Evolutionary conservation across 1,139 yeast genomes (phyloP).

Genomic region (Geotrichum reessii): DNA sequence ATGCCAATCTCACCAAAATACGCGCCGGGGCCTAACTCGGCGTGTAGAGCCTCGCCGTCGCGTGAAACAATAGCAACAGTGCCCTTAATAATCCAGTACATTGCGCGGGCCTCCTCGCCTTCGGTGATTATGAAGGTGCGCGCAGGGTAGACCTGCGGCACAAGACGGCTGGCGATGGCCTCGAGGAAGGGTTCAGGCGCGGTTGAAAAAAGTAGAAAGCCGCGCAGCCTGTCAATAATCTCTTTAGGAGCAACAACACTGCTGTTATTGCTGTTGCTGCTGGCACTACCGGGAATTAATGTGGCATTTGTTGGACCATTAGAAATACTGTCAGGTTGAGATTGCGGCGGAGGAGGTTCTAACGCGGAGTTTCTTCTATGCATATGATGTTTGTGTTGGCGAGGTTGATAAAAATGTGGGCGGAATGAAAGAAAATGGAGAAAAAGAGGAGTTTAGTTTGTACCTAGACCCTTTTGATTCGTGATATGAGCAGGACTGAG

Average conservation of each 20-base stretch:
- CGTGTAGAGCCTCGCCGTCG: constrained; percentile 69
- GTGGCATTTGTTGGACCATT: not conserved
- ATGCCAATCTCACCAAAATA: constrained; percentile 79
- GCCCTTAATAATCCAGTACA: constrained; percentile 77
- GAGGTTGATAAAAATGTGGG: not conserved
- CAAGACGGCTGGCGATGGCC: constrained; percentile 53
- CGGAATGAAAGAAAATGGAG: not conserved
- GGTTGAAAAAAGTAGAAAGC: constrained; percentile 55
- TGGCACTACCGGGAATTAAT: not conserved
- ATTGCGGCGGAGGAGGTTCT: not conserved
- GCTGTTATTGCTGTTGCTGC: not conserved
- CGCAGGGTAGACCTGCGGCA: constrained; percentile 56
- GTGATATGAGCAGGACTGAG: not conserved
- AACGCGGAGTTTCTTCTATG: not conserved
- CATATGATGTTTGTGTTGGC: not conserved
- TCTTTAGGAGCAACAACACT: constrained; percentile 29
- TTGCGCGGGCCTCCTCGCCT: constrained; percentile 70
- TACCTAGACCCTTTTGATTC: not conserved
- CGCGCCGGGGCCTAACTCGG: constrained; percentile 61
- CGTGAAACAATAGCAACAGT: constrained; percentile 66
- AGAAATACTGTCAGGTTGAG: not conserved
- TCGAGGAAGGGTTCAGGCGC: constrained; percentile 62
- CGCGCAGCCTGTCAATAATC: constrained; percentile 47
- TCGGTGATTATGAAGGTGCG: constrained; percentile 62
- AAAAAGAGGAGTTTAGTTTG: not conserved